phyloP scores from a whole-genome alignment of 2,329 filamentous ascomycete genomes.

The Cordyceps tenuipes region DNA sequence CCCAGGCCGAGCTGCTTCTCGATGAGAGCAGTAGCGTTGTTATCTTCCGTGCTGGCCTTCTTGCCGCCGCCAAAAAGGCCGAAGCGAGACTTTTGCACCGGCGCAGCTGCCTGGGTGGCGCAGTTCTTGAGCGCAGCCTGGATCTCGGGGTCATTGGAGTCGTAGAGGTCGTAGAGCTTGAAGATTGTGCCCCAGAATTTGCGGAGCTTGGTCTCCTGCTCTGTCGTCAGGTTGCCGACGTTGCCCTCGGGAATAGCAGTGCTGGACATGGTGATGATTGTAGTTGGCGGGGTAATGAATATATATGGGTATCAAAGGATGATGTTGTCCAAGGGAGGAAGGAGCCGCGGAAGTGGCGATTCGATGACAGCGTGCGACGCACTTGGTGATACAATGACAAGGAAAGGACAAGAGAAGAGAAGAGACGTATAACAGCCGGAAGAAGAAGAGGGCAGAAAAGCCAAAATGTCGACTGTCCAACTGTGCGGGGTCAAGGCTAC shows the following conservation, averaged over 20 bases:
- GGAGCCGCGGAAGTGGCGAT: neutral
- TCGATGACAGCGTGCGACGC: neutral
- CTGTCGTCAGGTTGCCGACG: conserved; percentile 18
- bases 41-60: conserved; percentile 28
- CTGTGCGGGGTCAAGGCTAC: neutral
- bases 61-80: conserved; percentile 52
- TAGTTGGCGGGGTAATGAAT: neutral
- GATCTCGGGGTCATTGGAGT: conserved; percentile 17
- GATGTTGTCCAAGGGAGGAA: neutral
- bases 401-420: neutral
- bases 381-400: neutral
- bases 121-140: conserved; percentile 17
- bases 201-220: conserved; percentile 19
- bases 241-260: conserved; percentile 7
- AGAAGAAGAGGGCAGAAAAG: neutral
- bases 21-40: conserved; percentile 5
- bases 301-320: neutral
- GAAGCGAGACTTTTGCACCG: conserved; percentile 60
- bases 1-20: conserved; percentile 15
- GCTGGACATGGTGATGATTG: neutral
- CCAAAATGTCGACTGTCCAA: neutral
- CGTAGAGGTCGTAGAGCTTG: conserved; percentile 16
- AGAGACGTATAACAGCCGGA: neutral
- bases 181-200: conserved; percentile 19
- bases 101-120: conserved; percentile 24